A percentile compares a stretch with the other conserved stretches of the same genome.
Evolutionary conservation across 2,329 filamentous ascomycete species (phyloP).

Genomic region (Neonectria faginata): DNA sequence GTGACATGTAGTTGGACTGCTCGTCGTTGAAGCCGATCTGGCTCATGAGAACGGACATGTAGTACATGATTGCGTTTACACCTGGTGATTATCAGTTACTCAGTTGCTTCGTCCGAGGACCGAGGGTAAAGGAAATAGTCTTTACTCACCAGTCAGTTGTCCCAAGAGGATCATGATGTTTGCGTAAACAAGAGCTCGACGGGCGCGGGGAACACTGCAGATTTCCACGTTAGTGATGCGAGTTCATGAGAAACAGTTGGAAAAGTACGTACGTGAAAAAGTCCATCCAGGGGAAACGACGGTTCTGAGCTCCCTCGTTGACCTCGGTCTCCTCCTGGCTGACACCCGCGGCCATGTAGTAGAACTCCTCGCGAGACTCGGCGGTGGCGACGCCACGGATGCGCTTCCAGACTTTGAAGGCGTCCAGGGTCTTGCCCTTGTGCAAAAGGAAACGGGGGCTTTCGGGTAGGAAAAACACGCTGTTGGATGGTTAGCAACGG

Average conservation of each 20-base stretch:
- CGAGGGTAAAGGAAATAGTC: too few species aligned
- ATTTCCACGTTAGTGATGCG: neutral
- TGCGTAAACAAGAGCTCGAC: constrained; percentile 73
- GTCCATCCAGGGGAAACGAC: constrained; percentile 76
- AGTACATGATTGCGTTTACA: constrained; percentile 75
- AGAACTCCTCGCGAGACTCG: constrained; percentile 76
- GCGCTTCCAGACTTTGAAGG: constrained; percentile 77
- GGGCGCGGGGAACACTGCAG: constrained; percentile 67
- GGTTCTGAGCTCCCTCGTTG: constrained; percentile 62
- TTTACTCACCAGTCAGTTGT: constrained; percentile 69
- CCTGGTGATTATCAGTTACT: neutral
- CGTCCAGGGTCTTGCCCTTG: constrained; percentile 61
- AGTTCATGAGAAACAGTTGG: neutral
- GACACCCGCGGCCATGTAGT: constrained; percentile 75
- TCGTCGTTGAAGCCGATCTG: constrained; percentile 74
- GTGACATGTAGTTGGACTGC: constrained; percentile 78
- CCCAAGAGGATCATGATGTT: constrained; percentile 78
- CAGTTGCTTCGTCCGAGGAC: neutral
- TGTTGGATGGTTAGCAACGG: constrained; percentile 46
- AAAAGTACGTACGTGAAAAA: constrained; percentile 67
- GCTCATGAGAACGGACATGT: constrained; percentile 75
- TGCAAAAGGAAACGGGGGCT: constrained; percentile 77
- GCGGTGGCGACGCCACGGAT: constrained; percentile 70
- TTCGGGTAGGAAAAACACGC: constrained; percentile 80
- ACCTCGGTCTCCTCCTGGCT: constrained; percentile 66